Conservation (phyloP, 495 filamentous ascomycete species). For the Xylaria curta region DNA sequence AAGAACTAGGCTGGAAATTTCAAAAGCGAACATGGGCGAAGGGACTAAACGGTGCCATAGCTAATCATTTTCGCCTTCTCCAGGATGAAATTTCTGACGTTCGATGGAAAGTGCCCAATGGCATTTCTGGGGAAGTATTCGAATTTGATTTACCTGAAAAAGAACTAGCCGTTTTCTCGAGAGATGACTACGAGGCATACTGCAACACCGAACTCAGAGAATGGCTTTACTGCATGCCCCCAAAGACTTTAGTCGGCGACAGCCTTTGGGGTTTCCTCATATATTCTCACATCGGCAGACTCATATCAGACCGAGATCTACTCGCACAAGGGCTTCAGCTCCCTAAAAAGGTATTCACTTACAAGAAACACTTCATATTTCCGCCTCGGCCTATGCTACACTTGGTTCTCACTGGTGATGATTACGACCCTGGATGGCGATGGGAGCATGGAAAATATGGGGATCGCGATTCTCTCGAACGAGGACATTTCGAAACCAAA, state of each 20-base stretch:
- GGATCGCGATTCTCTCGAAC: not conserved
- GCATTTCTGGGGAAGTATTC: no score
- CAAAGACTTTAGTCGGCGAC: not conserved
- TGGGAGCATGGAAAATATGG: not conserved
- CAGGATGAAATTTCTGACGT: not conserved
- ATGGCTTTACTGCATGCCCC: no score
- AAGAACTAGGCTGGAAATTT: slow-evolving; percentile 13
- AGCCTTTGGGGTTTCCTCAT: slow-evolving; percentile 22
- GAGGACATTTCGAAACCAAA: not conserved
- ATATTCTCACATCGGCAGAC: slow-evolving; percentile 28
- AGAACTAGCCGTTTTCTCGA: not conserved
- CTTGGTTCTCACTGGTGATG: not conserved
- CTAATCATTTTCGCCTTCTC: not conserved
- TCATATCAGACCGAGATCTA: slow-evolving; percentile 23
- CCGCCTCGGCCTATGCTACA: slow-evolving; percentile 13
- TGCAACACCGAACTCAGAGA: not conserved
- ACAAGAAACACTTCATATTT: not conserved
- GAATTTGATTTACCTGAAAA: not conserved
- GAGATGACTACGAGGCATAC: not conserved
- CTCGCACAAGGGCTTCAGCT: slow-evolving; percentile 21
- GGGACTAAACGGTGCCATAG: not conserved
- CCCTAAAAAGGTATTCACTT: not conserved
- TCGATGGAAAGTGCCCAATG: not conserved
- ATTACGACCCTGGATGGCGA: not conserved
- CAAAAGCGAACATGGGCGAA: not conserved